Conservation (phyloP, 768 basidiomycete species). For the Leucocoprinus leucothites region DNA sequence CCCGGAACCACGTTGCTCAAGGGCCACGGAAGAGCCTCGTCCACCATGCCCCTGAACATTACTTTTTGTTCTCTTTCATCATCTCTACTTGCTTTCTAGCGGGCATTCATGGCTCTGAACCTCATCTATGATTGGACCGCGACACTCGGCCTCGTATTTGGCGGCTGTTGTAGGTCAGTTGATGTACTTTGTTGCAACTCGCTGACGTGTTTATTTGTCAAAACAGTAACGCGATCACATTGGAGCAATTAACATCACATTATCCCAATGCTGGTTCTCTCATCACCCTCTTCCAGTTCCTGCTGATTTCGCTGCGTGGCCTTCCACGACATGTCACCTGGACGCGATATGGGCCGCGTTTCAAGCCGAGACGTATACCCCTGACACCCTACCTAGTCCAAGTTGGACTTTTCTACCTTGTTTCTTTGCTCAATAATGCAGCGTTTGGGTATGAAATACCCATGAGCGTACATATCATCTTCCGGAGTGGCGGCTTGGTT, state of each 20-base stretch:
- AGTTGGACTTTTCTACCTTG: slow-evolving; percentile 74
- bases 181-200: neutral
- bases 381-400: slow-evolving; percentile 72
- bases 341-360: slow-evolving; percentile 47
- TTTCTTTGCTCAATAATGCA: slow-evolving; percentile 86
- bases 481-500: slow-evolving; percentile 84
- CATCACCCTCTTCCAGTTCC: slow-evolving; percentile 86
- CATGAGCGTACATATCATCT: slow-evolving; percentile 93
- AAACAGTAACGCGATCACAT: slow-evolving; percentile 70
- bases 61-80: neutral
- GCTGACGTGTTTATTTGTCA: neutral
- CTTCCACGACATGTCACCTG: slow-evolving; percentile 60
- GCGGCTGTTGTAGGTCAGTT: slow-evolving; percentile 67
- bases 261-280: slow-evolving; percentile 75
- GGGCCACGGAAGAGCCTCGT: neutral
- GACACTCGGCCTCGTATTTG: slow-evolving; percentile 76
- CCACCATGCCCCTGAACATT: no score
- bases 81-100: neutral
- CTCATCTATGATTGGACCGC: slow-evolving; percentile 43
- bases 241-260: slow-evolving; percentile 68
- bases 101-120: neutral
- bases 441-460: slow-evolving; percentile 87
- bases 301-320: slow-evolving; percentile 71
- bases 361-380: slow-evolving; percentile 67
- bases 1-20: neutral